Base-by-base conservation (phyloP, 2,329 filamentous ascomycete genomes). In the Pseudohalonectria lignicola region DNA sequence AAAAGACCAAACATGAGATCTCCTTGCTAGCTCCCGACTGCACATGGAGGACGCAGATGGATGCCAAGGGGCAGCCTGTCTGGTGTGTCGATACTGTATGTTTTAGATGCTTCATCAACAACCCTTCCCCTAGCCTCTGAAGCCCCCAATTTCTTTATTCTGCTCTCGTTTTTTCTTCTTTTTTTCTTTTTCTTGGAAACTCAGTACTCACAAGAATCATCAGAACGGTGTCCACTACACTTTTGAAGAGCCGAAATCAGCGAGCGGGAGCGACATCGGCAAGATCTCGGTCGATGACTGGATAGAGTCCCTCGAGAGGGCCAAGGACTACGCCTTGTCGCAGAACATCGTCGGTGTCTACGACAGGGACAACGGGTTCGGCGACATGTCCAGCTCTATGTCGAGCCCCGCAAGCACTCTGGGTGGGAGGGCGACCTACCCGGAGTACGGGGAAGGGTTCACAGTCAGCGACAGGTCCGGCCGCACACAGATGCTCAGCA, bases 11-110 rank as follows among this genome's bases (percentile, higher is more conserved):
- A 57, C 74, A 86, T 50, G 92, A 98, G 49, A 76, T 98, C 26
- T 86, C 85, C n/a, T 68, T 98, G 19, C 64, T 94, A 16, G 71
- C 73, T 2, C 66, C 81, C 2, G 87, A 86, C 38, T 86, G 79
- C 48, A 67, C 74, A 19, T 96, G 86, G 79, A 82, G 76, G 54
- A 86, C 72, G 37, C 85, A 84, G 48, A 74, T 80, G 33, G 92
- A 94, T 58, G 69, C 77, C n/a, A 95, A 94, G 59, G 88, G 87
- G 19, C 74, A 90, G 61, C 81, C 79, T 20, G 79, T 84, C 42
- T 96, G 87, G 86, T 82, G 82, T 59, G 81, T 96, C 37, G 87
- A 96, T 64, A 93, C 86, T 48, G 92, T 96, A 78, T 70, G 87
- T 72, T n/a, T n/a, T n/a, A n/a, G n/a, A n/a, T n/a, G n/a, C n/a